Evolutionary conservation across 495 filamentous ascomycete genomes (phyloP).

Genomic region (Penicillium paxilli): DNA sequence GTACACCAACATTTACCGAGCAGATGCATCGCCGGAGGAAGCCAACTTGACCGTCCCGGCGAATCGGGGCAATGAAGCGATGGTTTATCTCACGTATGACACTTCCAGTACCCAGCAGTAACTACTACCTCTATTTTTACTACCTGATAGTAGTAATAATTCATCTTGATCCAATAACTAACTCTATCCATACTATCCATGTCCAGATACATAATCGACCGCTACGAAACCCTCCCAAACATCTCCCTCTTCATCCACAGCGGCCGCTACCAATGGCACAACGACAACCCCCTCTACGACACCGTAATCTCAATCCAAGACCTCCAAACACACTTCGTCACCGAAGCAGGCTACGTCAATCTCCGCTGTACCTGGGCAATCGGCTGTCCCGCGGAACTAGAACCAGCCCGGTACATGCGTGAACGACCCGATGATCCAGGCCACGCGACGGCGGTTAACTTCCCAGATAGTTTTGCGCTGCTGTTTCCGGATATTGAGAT

Average conservation of each 20-base stretch:
- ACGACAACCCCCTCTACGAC: constrained; percentile 54
- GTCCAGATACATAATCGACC: constrained; percentile 42
- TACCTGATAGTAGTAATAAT: too few species aligned
- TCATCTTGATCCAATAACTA: too few species aligned
- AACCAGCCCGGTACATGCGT: constrained; percentile 26
- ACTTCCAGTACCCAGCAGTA: too few species aligned
- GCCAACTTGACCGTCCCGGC: constrained; percentile 42
- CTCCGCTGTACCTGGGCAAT: constrained; percentile 45
- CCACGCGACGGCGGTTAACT: constrained; percentile 21
- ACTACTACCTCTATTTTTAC: too few species aligned
- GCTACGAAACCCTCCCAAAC: constrained; percentile 46
- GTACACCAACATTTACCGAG: constrained; percentile 49
- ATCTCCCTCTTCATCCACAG: constrained; percentile 49
- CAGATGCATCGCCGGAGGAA: constrained; percentile 37
- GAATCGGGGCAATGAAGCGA: constrained; percentile 64
- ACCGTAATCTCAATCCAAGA: constrained; percentile 25
- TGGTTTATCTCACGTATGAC: constrained; percentile 59
- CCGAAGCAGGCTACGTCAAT: constrained; percentile 47
- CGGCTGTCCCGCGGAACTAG: constrained; percentile 41
- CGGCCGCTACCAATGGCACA: constrained; percentile 48
- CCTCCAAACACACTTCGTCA: constrained; percentile 25
- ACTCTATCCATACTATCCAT: neutral
- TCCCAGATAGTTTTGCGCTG: constrained; percentile 31
- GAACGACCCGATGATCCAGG: constrained; percentile 17
- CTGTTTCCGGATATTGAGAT: constrained; percentile 38